phyloP scores from a whole-genome alignment of 1,284 basidiomycete genomes.

The Amylostereum areolatum region DNA sequence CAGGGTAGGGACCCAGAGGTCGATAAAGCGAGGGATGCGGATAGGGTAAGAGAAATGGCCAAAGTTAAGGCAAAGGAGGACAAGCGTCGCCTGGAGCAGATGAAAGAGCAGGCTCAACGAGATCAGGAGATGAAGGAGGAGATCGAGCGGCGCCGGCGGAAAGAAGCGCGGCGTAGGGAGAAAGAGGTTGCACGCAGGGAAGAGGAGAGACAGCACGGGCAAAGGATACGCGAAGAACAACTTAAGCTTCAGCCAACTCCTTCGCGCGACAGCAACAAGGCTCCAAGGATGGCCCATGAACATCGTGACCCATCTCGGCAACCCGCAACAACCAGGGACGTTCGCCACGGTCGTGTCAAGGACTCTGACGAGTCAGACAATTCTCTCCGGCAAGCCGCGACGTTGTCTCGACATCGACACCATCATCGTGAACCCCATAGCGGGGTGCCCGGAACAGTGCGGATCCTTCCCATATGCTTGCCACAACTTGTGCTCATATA shows the following conservation, averaged over 20 bases:
- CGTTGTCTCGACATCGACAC: slow-evolving; percentile 7
- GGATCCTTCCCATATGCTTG: too few species aligned
- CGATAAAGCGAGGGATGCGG: too few species aligned
- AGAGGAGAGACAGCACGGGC: slow-evolving; percentile 7
- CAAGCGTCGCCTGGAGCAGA: neutral
- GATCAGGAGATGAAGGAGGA: slow-evolving; percentile 1
- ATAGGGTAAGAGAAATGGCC: too few species aligned
- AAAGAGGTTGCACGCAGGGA: slow-evolving; percentile 8
- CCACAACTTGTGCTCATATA: too few species aligned
- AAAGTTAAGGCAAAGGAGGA: too few species aligned
- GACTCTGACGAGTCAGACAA: slow-evolving; percentile 17
- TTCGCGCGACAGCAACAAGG: too few species aligned
- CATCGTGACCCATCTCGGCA: too few species aligned
- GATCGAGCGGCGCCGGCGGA: slow-evolving; percentile 4
- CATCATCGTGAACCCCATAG: slow-evolving; percentile 5
- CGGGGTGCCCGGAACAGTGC: too few species aligned
- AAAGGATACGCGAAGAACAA: slow-evolving; percentile 6
- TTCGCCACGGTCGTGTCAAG: slow-evolving; percentile 11
- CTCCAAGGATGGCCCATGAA: too few species aligned
- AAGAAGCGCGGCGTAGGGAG: slow-evolving; percentile 11
- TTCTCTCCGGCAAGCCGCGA: slow-evolving; percentile 8
- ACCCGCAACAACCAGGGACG: slow-evolving; percentile 4
- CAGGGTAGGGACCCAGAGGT: too few species aligned
- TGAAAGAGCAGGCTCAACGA: slow-evolving; percentile 8
- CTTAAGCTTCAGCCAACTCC: neutral